These are phyloP conservation scores for Paxillus rubicundulus DNA, from an alignment of 768 basidiomycete species.

Conservation along the genomic window DNA sequence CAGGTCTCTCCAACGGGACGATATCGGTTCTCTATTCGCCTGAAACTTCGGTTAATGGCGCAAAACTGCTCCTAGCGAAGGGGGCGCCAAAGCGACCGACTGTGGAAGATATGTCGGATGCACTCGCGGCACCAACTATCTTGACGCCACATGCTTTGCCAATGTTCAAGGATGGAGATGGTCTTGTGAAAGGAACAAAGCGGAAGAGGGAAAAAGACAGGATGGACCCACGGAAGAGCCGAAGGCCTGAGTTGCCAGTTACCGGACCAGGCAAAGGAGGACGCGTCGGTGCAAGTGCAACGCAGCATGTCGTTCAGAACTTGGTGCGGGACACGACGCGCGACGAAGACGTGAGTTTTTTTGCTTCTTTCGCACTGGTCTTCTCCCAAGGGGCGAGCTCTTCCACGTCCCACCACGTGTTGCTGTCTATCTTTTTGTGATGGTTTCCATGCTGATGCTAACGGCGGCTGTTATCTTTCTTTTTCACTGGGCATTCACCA, in stretches of 20 bases:
- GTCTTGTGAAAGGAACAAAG: slow-evolving; percentile 71
- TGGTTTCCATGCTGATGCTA: slow-evolving; percentile 29
- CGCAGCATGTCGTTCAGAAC: slow-evolving; percentile 94
- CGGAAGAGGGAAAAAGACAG: slow-evolving; percentile 88
- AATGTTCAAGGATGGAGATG: slow-evolving; percentile 83
- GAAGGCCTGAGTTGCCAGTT: slow-evolving; percentile 88
- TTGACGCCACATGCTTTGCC: slow-evolving; percentile 89
- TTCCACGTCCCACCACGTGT: slow-evolving; percentile 16
- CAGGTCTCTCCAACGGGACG: slow-evolving; percentile 83
- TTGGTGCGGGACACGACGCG: slow-evolving; percentile 87
- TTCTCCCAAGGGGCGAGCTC: not conserved
- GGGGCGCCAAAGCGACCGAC: slow-evolving; percentile 81
- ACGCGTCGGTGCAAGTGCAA: slow-evolving; percentile 93
- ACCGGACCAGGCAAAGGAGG: slow-evolving; percentile 93
- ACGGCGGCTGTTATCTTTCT: slow-evolving; percentile 22
- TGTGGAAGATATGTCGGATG: slow-evolving; percentile 86
- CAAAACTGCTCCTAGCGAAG: slow-evolving; percentile 84
- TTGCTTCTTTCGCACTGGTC: slow-evolving; percentile 13
- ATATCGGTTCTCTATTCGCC: slow-evolving; percentile 94
- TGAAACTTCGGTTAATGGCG: slow-evolving; percentile 84
- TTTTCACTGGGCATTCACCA: slow-evolving; percentile 21
- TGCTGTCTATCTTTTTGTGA: slow-evolving; percentile 14
- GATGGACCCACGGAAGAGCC: slow-evolving; percentile 87
- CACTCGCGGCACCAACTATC: slow-evolving; percentile 82
- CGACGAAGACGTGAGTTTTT: slow-evolving; percentile 88